A percentile compares a stretch with the other conserved stretches of the same genome.
These are phyloP conservation scores for Fraxinus cuspidata DNA, from an alignment of 257 asterid species.

Conservation along the genomic window DNA sequence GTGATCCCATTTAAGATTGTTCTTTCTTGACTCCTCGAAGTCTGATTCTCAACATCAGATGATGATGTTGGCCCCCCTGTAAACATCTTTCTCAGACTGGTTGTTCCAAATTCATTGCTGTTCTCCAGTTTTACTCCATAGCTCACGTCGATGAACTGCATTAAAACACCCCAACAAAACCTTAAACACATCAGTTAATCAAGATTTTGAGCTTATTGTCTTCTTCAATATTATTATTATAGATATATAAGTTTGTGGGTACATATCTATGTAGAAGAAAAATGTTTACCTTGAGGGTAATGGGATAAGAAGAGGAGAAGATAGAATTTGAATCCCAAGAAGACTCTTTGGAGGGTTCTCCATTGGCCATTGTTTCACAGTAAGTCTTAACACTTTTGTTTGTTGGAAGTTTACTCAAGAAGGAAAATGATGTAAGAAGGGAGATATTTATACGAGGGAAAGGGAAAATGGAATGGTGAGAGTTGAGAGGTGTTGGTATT, in stretches of 20 bases:
- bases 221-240: too few relatives aligned
- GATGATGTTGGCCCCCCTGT: constrained; percentile 31
- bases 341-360: constrained; percentile 13
- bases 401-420: too few relatives aligned
- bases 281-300: constrained; percentile 68
- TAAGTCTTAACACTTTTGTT: too few relatives aligned
- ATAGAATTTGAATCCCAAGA: constrained; percentile 19
- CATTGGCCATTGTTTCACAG: constrained; percentile 3
- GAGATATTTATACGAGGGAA: neutral
- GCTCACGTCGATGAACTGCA: constrained; percentile 75
- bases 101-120: constrained; percentile 29
- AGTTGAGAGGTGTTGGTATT: constrained; percentile 29
- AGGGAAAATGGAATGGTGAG: constrained; percentile 8
- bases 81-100: constrained; percentile 41
- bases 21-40: constrained; percentile 42
- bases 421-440: neutral
- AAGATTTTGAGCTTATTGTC: neutral
- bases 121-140: constrained; percentile 62
- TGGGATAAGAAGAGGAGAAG: constrained; percentile 45
- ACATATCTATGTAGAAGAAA: too few relatives aligned
- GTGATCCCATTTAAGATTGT: constrained; percentile 66
- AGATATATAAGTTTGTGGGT: too few relatives aligned
- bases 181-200: too few relatives aligned
- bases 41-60: constrained; percentile 56
- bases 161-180: neutral